Evolutionary conservation across 2,329 filamentous ascomycete genomes (phyloP).

Genomic region (Venturia pyrina): DNA sequence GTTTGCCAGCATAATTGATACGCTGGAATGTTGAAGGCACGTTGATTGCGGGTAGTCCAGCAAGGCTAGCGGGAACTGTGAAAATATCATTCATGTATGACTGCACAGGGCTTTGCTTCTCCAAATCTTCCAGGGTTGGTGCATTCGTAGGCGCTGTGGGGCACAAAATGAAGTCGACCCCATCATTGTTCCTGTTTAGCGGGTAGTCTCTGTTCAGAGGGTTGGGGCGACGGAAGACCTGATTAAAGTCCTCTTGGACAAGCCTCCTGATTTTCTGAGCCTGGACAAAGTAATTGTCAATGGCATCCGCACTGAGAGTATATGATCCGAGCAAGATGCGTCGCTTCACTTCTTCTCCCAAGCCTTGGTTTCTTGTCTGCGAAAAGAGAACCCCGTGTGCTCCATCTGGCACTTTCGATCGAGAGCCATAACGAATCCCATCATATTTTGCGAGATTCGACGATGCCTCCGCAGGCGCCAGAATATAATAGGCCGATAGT

Average conservation of each 20-base stretch:
- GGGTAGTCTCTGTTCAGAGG: slow-evolving; percentile 40
- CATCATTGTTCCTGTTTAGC: slow-evolving; percentile 37
- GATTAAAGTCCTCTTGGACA: slow-evolving; percentile 79
- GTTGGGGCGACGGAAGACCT: slow-evolving; percentile 60
- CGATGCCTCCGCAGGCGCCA: slow-evolving; percentile 88
- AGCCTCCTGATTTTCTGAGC: slow-evolving; percentile 79
- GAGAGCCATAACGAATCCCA: slow-evolving; percentile 78
- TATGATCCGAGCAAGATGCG: slow-evolving; percentile 86
- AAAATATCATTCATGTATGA: slow-evolving; percentile 90
- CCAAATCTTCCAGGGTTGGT: slow-evolving; percentile 52
- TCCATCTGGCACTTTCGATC: slow-evolving; percentile 43
- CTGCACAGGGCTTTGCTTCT: slow-evolving; percentile 49
- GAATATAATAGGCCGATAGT: slow-evolving; percentile 86
- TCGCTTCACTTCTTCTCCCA: slow-evolving; percentile 76
- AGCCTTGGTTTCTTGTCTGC: slow-evolving; percentile 24
- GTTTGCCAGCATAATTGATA: slow-evolving; percentile 19
- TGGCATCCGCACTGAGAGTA: slow-evolving; percentile 77
- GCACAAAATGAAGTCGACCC: slow-evolving; percentile 78
- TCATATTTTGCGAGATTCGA: slow-evolving; percentile 97
- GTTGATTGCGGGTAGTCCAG: slow-evolving; percentile 80
- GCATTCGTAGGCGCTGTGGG: slow-evolving; percentile 76
- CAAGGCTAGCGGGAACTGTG: slow-evolving; percentile 87
- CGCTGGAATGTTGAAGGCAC: slow-evolving; percentile 48
- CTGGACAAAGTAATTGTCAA: slow-evolving; percentile 94
- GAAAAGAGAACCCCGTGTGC: slow-evolving; percentile 35